Base-by-base conservation (phyloP, 2,329 filamentous ascomycete species). In the Trichoderma afroharzianum region DNA sequence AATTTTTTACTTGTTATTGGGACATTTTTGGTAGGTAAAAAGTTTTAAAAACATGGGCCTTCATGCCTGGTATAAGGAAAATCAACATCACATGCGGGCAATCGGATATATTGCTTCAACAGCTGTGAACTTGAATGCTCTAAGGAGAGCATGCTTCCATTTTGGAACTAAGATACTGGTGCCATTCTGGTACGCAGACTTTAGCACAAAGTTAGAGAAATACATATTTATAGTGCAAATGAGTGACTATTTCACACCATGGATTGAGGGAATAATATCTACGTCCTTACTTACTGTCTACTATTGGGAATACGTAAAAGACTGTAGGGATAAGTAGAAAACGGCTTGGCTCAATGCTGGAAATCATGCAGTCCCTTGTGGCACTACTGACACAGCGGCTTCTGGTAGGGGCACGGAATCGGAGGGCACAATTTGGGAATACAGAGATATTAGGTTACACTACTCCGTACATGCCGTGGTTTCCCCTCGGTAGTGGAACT, bases 31-130 rank as follows among this genome's bases (percentile, higher is more conserved):
- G 55, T 7, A 26, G 28, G 53, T 30, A 33, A 59, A 68, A 24
- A 43, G 39, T 21, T 30, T 50, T 15, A 50, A 47, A 43, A 32
- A 24, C 14, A 63, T 47, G n/a, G 39, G 26, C 47, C n/a, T 47
- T 26, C 14, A 26, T 26, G 47, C 21, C 21, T 68, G 64, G n/a
- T 24, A 47, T 43, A 15, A 53, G 28, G 32, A 43, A 68, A 59
- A 68, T 61, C 24, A 68, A 43, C 39, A 43, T 68, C 33, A 55
- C 63, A 36, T 36, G n/a, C 55, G 61, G 68, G 36, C n/a, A 66
- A 53, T 64, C 14, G 21, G 55, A 55, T 70, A 55, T 28, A 33
- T 63, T 55, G 50, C 59, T 70, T 70, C 57, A 69, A 69, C 55
- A 62, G 53, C 50, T 33, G 30, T 66, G 53, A n/a, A 66, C 24